Evolutionary conservation across 805 yeast genomes (phyloP).

Genomic region (Candida endomychidarum): DNA sequence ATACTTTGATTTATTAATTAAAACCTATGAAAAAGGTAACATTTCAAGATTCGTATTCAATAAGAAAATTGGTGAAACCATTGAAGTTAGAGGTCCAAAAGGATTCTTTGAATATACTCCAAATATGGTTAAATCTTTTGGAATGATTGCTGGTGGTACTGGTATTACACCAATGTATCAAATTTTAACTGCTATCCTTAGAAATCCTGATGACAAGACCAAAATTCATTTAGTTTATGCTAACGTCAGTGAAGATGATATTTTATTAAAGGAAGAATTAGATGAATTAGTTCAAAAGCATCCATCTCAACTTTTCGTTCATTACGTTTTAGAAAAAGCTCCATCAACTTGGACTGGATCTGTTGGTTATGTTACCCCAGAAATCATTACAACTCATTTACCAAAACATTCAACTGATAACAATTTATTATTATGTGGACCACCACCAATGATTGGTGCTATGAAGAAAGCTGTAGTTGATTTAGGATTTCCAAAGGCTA

Average conservation of each 20-base stretch:
- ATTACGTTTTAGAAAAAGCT: slow-evolving; percentile 75
- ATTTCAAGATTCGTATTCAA: slow-evolving; percentile 73
- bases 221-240: slow-evolving; percentile 76
- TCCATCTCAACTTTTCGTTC: slow-evolving; percentile 60
- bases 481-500: slow-evolving; percentile 80
- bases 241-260: slow-evolving; percentile 76
- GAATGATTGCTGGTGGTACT: slow-evolving; percentile 96
- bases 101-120: slow-evolving; percentile 84
- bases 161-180: slow-evolving; percentile 97
- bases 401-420: slow-evolving; percentile 61
- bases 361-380: slow-evolving; percentile 78
- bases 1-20: slow-evolving; percentile 79
- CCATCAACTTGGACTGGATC: slow-evolving; percentile 75
- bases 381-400: slow-evolving; percentile 60
- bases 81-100: slow-evolving; percentile 85
- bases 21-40: slow-evolving; percentile 83
- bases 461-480: slow-evolving; percentile 74
- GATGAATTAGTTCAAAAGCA: slow-evolving; percentile 59
- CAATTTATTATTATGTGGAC: slow-evolving; percentile 86
- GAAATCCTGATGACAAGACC: slow-evolving; percentile 77
- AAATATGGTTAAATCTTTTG: slow-evolving; percentile 69
- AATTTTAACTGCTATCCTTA: slow-evolving; percentile 76
- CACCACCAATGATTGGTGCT: slow-evolving; percentile 87
- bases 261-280: slow-evolving; percentile 75
- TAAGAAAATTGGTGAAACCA: slow-evolving; percentile 73